Percentiles rank a stretch among this genome's conserved stretches.
These are phyloP conservation scores for Lactarius evosmus DNA, from an alignment of 768 basidiomycete species.

Conservation along the genomic window DNA sequence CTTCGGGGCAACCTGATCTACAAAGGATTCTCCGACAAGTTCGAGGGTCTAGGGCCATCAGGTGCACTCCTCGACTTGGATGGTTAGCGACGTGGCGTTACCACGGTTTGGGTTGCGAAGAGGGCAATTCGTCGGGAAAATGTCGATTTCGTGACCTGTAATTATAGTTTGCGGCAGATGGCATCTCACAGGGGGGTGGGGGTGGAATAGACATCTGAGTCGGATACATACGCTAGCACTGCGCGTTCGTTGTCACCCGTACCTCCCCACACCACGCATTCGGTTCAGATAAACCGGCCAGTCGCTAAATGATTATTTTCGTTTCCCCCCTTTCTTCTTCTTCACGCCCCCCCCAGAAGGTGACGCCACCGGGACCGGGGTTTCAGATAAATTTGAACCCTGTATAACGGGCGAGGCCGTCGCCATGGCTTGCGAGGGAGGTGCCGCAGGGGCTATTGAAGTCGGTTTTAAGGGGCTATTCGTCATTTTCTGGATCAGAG, in stretches of 20 bases:
- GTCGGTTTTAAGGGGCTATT: constrained; percentile 42
- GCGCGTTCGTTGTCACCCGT: not conserved
- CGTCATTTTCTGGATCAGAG: constrained; percentile 84
- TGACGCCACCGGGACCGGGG: constrained; percentile 33
- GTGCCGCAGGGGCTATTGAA: not conserved
- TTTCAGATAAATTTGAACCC: constrained; percentile 13
- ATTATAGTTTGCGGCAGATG: not conserved
- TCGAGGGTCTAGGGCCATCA: constrained; percentile 24
- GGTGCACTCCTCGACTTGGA: constrained; percentile 24
- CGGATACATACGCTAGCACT: constrained; percentile 3
- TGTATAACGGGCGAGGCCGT: constrained; percentile 7
- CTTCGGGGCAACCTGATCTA: constrained; percentile 76
- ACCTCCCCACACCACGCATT: not conserved
- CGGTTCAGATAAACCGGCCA: not conserved
- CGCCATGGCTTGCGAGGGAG: constrained; percentile 16
- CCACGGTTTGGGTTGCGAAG: not conserved
- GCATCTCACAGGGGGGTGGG: not conserved
- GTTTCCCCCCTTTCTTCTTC: constrained; percentile 84
- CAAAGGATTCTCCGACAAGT: constrained; percentile 38
- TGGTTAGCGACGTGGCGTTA: not conserved
- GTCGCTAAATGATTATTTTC: constrained; percentile 30
- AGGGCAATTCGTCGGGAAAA: not conserved
- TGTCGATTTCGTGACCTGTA: not conserved
- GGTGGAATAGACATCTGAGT: not conserved
- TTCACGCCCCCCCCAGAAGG: constrained; percentile 60